A percentile compares a stretch with the other conserved stretches of the same genome.
These are phyloP conservation scores for Pestalotiopsis sp. DNA, from an alignment of 2,329 filamentous ascomycete species.

Conservation along the genomic window DNA sequence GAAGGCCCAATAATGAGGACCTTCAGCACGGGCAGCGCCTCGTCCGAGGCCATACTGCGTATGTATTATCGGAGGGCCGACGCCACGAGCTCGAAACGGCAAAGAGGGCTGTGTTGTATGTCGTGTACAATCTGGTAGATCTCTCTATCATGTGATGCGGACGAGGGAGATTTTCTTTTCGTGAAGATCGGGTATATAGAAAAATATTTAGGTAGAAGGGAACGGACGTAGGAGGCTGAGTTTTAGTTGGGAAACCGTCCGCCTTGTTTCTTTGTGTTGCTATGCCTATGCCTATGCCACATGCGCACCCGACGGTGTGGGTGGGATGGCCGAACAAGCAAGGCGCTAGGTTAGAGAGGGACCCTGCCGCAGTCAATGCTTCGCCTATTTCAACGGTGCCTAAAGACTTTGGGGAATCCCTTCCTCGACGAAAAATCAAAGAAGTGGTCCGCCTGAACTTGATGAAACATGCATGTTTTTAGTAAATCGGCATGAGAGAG, in stretches of 20 bases:
- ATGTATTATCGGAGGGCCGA: neutral
- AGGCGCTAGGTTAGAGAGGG: too few species aligned
- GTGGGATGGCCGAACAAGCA: neutral
- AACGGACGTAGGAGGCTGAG: neutral
- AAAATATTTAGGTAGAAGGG: neutral
- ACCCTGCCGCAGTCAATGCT: neutral
- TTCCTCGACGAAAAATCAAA: neutral
- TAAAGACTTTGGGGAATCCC: neutral
- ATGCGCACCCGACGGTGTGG: neutral
- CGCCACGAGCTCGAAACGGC: neutral
- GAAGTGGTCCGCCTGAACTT: neutral
- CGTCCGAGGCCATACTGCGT: slow-evolving; percentile 45
- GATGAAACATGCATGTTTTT: neutral
- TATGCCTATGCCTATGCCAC: neutral
- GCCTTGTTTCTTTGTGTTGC: neutral
- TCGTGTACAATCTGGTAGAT: neutral
- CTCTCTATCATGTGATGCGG: neutral
- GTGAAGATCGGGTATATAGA: neutral
- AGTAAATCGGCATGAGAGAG: neutral
- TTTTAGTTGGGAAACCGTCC: neutral
- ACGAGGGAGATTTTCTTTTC: neutral
- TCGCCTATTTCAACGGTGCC: neutral
- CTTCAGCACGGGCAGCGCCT: slow-evolving; percentile 53
- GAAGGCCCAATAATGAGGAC: slow-evolving; percentile 59
- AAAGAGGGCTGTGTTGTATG: neutral